phyloP scores from a whole-genome alignment of 2,329 filamentous ascomycete genomes.

The Lecanicillium sp. region DNA sequence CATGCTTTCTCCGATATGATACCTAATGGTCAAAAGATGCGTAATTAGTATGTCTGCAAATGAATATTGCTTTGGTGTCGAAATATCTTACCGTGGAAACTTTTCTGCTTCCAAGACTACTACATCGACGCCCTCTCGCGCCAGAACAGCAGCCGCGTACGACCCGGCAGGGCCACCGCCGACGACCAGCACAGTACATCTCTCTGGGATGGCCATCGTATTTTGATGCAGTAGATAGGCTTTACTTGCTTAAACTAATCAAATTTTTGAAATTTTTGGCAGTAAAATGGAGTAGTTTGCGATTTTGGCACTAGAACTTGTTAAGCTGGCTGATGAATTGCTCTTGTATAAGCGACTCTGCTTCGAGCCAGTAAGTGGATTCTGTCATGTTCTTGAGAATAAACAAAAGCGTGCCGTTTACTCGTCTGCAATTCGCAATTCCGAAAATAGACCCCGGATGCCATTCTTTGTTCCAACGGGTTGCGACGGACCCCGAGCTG shows the following conservation, averaged over 20 bases:
- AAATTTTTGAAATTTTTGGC: neutral
- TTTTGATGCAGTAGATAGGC: neutral
- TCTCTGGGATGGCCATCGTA: conserved; percentile 17
- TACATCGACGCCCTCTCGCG: conserved; percentile 38
- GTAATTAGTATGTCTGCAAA: neutral
- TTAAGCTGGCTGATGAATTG: neutral
- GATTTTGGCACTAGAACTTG: neutral
- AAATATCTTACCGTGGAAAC: conserved; percentile 29
- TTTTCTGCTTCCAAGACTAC: conserved; percentile 39
- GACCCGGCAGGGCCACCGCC: conserved; percentile 42
- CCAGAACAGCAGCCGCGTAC: conserved; percentile 36
- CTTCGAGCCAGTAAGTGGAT: neutral
- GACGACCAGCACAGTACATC: conserved; percentile 34
- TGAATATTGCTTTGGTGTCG: too few species aligned
- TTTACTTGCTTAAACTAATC: neutral
- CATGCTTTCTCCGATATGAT: conserved; percentile 34
- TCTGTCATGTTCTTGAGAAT: too few species aligned
- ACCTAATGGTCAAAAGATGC: conserved; percentile 20
- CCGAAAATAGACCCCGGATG: too few species aligned
- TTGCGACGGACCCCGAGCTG: neutral
- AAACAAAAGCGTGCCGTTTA: too few species aligned
- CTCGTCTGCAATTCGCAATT: too few species aligned
- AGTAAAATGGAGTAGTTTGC: neutral
- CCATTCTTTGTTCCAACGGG: too few species aligned
- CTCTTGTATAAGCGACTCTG: neutral